A percentile compares a stretch with the other conserved stretches of the same genome.
Conservation (phyloP, 805 yeast genomes). For the Pichia gijzeniarum region DNA sequence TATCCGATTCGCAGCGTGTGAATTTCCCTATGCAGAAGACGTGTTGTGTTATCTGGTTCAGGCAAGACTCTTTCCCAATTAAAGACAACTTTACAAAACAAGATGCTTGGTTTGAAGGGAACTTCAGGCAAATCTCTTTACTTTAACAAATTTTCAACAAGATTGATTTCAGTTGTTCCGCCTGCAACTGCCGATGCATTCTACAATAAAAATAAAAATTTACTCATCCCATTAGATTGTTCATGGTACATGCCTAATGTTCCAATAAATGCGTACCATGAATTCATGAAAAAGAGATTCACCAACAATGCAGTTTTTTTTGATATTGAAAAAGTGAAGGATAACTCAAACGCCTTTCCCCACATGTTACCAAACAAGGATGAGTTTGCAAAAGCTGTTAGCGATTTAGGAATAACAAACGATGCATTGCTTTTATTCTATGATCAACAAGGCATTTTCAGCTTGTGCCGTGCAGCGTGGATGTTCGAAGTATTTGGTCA, state of each 20-base stretch:
- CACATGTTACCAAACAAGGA: conserved; percentile 78
- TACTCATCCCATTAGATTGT: conserved; percentile 62
- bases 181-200: conserved; percentile 20
- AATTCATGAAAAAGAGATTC: conserved; percentile 49
- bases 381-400: conserved; percentile 48
- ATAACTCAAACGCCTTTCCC: conserved; percentile 59
- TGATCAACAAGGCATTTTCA: conserved; percentile 78
- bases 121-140: not conserved
- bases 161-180: conserved; percentile 19
- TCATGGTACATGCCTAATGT: conserved; percentile 89
- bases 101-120: not conserved
- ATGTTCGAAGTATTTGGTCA: conserved; percentile 79
- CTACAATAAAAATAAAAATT: conserved; percentile 9
- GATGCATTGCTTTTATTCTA: conserved; percentile 69
- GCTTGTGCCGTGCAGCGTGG: conserved; percentile 92
- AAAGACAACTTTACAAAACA: too few relatives aligned
- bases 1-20: too few relatives aligned
- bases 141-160: not conserved
- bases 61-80: too few relatives aligned
- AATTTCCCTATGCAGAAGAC: too few relatives aligned
- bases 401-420: conserved; percentile 47
- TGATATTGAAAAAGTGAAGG: conserved; percentile 68
- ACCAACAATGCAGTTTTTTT: conserved; percentile 64
- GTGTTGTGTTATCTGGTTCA: too few relatives aligned
- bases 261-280: conserved; percentile 51